Base-by-base conservation (phyloP, 345 rosid genomes). In the Pugionium cornutum region DNA sequence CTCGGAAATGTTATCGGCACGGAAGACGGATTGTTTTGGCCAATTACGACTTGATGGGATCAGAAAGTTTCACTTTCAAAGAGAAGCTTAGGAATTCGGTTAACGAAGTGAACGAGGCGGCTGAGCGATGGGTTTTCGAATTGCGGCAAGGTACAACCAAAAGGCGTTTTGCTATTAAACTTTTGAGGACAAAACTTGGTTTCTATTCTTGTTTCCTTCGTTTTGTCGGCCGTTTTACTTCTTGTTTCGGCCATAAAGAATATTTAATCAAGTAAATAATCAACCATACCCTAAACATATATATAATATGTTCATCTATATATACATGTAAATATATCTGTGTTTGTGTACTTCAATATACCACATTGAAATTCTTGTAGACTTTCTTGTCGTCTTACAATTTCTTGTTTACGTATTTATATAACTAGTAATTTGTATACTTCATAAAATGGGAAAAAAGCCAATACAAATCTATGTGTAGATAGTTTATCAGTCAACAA, bases 151-250 rank as follows among this genome's bases (percentile, higher is more conserved):
- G 72, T 58, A 39, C 67, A 32, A 53, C 55, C 50, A 73, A 66
- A 53, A 58, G 76, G 31, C 76, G 72, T 59, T 73, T 73, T 26
- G 76, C 76, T 37, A 73, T 73, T 11, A 66, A 67, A 37, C 72
- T 73, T 53, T 66, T 66, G 11, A 59, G 67, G 67, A 59, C 69
- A 36, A 73, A 73, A 60, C 49, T 66, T 26, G 62, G 51, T 9
- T 31, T 73, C 3, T 52, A 59, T 27, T 52, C 67, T 52, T 73
- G 46, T 18, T 66, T 73, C 7, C 11, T 73, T 30, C 67, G 56
- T 51, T 31, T 44, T 58, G 27, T 73, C 10, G 7, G 34, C 10
- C 37, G 43, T 52, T 37, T 73, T 59, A 58, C 57, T 39, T 59
- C 67, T 44, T 49, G 76, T 44, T 53, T 72, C 41, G 57, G 57